Evolutionary conservation across 139 green algal genomes (phyloP).

Genomic region (Tetratostichococcus sp.): DNA sequence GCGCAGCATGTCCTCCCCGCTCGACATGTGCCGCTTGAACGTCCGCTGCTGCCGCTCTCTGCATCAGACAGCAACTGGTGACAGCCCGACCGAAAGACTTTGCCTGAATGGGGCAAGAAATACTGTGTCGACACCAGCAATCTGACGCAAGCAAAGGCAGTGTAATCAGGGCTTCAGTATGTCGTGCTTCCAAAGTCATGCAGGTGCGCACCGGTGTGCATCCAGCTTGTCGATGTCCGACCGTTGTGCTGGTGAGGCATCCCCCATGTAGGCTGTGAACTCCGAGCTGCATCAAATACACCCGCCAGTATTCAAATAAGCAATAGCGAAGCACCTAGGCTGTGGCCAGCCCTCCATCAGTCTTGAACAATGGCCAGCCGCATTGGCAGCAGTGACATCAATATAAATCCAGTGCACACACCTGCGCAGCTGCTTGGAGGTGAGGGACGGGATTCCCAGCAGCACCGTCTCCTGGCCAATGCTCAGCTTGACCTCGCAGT

Average conservation of each 20-base stretch:
- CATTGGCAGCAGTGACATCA: no score
- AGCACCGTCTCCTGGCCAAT: slow-evolving; percentile 27
- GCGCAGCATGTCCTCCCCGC: slow-evolving; percentile 38
- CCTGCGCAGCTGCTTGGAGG: neutral
- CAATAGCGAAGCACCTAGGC: no score
- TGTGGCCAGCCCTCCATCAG: no score
- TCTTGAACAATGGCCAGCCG: no score
- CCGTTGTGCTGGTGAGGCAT: neutral
- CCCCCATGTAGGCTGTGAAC: slow-evolving; percentile 7
- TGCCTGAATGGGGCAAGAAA: slow-evolving; percentile 12
- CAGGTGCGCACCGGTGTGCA: neutral
- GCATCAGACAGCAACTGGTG: slow-evolving; percentile 4
- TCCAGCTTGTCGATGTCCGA: slow-evolving; percentile 2
- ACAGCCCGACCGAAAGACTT: neutral
- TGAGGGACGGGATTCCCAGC: slow-evolving; percentile 29
- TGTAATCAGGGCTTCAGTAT: no score
- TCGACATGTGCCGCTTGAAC: slow-evolving; percentile 34
- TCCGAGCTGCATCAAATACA: slow-evolving; percentile 1
- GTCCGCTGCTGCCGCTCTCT: slow-evolving; percentile 4
- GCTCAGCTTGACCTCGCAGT: slow-evolving; percentile 35
- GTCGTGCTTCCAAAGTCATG: no score
- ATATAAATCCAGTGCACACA: neutral
- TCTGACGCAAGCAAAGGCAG: no score
- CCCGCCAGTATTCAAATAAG: neutral
- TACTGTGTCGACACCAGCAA: no score